These are phyloP conservation scores for Singerocomus inundabilis DNA, from an alignment of 1,284 basidiomycete genomes.

Conservation along the genomic window DNA sequence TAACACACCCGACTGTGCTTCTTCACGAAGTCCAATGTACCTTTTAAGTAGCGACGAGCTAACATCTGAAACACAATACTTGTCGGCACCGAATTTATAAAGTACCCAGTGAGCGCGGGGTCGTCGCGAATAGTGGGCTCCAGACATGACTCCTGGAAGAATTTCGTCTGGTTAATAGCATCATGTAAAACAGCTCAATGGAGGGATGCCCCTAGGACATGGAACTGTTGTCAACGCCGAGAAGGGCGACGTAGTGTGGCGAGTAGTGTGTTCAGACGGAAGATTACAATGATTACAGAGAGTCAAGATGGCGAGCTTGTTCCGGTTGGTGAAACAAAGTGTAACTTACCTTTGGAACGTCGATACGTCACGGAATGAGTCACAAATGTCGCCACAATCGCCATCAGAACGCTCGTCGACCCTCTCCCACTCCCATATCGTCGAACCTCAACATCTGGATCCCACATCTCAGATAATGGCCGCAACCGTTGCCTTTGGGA, in stretches of 20 bases:
- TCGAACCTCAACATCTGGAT: not conserved
- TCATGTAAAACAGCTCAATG: not conserved
- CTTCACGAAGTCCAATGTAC: constrained; percentile 11
- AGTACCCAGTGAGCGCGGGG: constrained; percentile 41
- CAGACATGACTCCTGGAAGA: constrained; percentile 24
- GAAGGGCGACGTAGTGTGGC: not conserved
- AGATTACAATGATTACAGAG: too few relatives aligned
- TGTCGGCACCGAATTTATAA: constrained; percentile 44
- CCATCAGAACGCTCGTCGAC: not conserved
- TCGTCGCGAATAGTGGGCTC: constrained; percentile 36
- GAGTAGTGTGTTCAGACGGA: not conserved
- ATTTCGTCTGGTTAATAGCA: not conserved
- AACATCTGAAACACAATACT: constrained; percentile 7
- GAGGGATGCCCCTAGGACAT: not conserved
- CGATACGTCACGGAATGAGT: not conserved
- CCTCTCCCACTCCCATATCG: not conserved
- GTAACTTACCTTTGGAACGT: too few relatives aligned
- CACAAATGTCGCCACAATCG: too few relatives aligned
- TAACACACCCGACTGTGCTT: constrained; percentile 17
- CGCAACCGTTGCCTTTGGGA: constrained; percentile 7
- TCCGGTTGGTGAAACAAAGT: too few relatives aligned
- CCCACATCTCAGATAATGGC: constrained; percentile 15
- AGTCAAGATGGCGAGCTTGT: not conserved
- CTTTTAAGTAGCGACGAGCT: not conserved
- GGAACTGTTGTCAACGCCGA: not conserved